Evolutionary conservation across 257 asterid species (phyloP).

Genomic region (Solanum rostratum): DNA sequence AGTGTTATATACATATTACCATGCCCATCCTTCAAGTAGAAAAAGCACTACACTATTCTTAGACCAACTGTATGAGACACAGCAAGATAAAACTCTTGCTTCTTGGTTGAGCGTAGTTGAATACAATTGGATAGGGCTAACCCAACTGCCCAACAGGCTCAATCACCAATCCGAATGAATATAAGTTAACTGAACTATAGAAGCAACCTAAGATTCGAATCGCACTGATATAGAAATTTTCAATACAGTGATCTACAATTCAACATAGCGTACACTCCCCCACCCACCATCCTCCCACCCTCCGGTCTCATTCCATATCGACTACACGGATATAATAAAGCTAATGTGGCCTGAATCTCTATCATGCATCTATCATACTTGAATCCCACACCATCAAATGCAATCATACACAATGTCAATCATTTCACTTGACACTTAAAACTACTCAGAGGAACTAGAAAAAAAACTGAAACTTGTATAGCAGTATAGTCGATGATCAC

Average conservation of each 20-base stretch:
- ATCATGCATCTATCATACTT: neutral
- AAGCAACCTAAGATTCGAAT: neutral
- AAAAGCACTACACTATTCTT: neutral
- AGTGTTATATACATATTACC: neutral
- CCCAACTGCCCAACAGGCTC: neutral
- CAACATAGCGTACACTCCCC: neutral
- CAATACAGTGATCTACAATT: neutral
- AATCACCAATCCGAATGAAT: neutral
- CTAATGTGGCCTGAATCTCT: neutral
- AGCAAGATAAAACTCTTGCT: neutral
- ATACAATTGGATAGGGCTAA: neutral
- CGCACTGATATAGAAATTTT: neutral
- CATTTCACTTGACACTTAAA: neutral
- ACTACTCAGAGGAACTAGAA: neutral
- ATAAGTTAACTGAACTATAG: neutral
- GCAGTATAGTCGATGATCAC: neutral
- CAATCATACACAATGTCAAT: neutral
- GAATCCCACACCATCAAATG: neutral
- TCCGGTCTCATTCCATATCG: neutral
- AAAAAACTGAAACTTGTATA: neutral
- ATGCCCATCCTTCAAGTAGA: neutral
- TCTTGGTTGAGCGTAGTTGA: neutral
- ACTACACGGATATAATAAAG: neutral
- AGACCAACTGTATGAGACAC: neutral
- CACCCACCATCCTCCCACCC: neutral